Conservation (phyloP, 1,139 yeast species). For the Pichia sp. region DNA sequence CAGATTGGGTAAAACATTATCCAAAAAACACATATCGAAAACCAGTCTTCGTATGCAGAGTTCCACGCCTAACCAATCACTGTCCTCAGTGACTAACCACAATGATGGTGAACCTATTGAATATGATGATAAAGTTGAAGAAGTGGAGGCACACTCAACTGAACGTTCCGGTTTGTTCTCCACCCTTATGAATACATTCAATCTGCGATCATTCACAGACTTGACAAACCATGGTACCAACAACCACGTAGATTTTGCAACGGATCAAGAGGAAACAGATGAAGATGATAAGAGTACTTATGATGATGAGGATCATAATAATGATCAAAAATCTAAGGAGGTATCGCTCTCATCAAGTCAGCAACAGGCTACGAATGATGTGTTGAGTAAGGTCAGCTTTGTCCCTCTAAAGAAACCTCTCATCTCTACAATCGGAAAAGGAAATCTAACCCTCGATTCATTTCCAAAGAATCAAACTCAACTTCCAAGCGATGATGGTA, state of each 20-base stretch:
- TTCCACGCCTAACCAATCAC: constrained; percentile 10
- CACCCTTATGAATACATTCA: constrained; percentile 21
- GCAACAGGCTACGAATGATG: not conserved
- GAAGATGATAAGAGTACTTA: not conserved
- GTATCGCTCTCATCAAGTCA: not conserved
- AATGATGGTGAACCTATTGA: constrained; percentile 1
- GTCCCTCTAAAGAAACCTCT: constrained; percentile 53
- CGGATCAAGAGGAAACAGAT: not conserved
- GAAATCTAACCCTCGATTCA: constrained; percentile 57
- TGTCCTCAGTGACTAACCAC: constrained; percentile 1
- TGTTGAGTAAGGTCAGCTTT: constrained; percentile 37
- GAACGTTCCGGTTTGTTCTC: constrained; percentile 19
- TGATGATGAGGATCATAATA: too few species aligned
- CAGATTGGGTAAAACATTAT: not conserved
- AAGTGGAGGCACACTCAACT: not conserved
- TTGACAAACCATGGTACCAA: constrained; percentile 4
- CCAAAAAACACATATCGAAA: constrained; percentile 1
- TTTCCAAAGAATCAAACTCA: constrained; percentile 22
- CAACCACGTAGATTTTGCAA: not conserved
- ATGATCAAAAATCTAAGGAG: not conserved
- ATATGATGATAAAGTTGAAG: not conserved
- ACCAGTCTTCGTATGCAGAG: constrained; percentile 3
- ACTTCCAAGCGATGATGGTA: constrained; percentile 1
- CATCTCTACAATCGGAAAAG: constrained; percentile 61
- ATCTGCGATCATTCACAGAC: constrained; percentile 20